A percentile compares a stretch with the other conserved stretches of the same genome.
These are phyloP conservation scores for Angomonas deanei DNA, from an alignment of 208 protist species.

Conservation along the genomic window DNA sequence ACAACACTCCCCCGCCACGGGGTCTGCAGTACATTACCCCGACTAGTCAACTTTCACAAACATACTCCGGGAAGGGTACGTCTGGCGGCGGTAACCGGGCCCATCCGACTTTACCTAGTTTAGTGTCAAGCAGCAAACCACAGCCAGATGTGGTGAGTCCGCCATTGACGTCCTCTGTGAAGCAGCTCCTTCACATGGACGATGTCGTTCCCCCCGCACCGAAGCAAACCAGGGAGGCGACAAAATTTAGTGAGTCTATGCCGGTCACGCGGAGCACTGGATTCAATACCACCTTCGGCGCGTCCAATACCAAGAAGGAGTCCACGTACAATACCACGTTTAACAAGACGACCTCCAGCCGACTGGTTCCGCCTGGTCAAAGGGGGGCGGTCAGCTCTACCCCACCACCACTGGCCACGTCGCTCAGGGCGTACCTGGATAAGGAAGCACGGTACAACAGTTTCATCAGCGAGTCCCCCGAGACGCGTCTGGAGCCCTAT, in stretches of 20 bases:
- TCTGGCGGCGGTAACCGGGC: neutral
- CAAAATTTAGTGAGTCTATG: neutral
- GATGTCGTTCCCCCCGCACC: neutral
- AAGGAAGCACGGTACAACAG: neutral
- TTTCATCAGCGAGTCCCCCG: conserved; percentile 6
- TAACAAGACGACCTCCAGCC: neutral
- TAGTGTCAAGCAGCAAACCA: neutral
- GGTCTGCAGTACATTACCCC: neutral
- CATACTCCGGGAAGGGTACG: neutral
- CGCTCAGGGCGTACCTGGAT: neutral
- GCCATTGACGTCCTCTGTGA: neutral
- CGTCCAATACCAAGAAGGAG: neutral
- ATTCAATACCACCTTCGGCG: neutral
- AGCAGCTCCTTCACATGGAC: neutral
- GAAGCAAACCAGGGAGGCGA: neutral
- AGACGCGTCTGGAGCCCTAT: conserved; percentile 61
- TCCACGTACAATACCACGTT: neutral
- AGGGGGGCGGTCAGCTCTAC: neutral
- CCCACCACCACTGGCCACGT: neutral
- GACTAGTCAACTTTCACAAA: neutral
- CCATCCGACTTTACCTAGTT: neutral
- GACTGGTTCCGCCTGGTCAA: neutral
- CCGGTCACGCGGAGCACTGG: neutral
- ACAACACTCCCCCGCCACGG: neutral
- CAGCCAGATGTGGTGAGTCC: neutral